A percentile compares a stretch with the other conserved stretches of the same genome.
Evolutionary conservation across 441 rosid genomes (phyloP).

Genomic region (Daphne laureola): DNA sequence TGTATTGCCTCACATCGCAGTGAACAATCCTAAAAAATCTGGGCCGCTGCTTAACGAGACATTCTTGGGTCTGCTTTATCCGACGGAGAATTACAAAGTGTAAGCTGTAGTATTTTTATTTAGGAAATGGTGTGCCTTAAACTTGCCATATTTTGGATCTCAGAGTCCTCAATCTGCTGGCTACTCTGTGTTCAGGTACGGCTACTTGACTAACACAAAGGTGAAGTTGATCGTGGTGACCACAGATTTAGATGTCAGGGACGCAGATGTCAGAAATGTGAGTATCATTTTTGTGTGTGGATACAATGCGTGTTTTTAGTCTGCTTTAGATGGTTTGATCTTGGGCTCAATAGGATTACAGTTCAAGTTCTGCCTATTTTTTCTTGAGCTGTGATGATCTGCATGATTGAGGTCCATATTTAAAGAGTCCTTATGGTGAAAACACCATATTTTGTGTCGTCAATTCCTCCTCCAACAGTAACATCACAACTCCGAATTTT

Average conservation of each 20-base stretch:
- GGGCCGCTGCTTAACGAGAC: slow-evolving; percentile 77
- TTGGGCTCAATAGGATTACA: no score
- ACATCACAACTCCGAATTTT: no score
- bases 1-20: slow-evolving; percentile 24
- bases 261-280: slow-evolving; percentile 84
- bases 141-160: no score
- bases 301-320: no score
- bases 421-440: no score
- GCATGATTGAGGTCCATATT: no score
- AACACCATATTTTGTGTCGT: no score
- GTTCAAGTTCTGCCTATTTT: no score
- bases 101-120: slow-evolving; percentile 27
- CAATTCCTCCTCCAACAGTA: no score
- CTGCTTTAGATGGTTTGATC: no score
- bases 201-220: slow-evolving; percentile 90
- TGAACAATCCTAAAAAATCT: slow-evolving; percentile 85
- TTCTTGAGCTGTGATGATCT: no score
- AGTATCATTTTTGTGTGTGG: slow-evolving; percentile 16
- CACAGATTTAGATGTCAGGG: slow-evolving; percentile 79
- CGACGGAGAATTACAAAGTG: slow-evolving; percentile 91
- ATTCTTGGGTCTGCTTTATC: slow-evolving; percentile 83
- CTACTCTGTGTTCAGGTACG: slow-evolving; percentile 51
- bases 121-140: not conserved
- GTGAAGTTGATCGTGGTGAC: slow-evolving; percentile 87
- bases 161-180: not conserved